Conservation (phyloP, 768 basidiomycete genomes). For the Ephemerocybe angulata region DNA sequence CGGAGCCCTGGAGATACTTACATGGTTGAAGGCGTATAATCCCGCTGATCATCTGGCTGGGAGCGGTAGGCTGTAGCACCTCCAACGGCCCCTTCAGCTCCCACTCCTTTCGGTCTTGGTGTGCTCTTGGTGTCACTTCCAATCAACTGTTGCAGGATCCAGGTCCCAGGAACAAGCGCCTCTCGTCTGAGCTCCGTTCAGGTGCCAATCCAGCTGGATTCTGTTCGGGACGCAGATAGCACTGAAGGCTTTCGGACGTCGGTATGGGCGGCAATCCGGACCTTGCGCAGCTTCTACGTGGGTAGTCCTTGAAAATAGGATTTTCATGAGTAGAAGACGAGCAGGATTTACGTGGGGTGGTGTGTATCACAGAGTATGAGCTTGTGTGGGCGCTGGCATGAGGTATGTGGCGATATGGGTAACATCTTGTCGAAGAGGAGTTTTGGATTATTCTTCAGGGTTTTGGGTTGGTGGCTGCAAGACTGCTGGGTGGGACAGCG, state of each 20-base stretch:
- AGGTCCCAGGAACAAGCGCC: no score
- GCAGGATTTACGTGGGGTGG: not conserved
- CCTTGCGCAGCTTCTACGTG: not conserved
- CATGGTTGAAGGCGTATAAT: no score
- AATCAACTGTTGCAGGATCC: no score
- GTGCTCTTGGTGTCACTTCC: no score
- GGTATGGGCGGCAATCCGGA: not conserved
- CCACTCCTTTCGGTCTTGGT: no score
- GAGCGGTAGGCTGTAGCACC: no score
- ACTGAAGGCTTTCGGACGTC: not conserved
- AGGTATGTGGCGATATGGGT: not conserved
- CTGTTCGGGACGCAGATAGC: not conserved
- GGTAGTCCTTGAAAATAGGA: conserved; percentile 12
- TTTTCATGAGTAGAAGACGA: not conserved
- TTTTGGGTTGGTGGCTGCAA: not conserved
- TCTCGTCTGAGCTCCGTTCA: no score
- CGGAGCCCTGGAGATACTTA: no score
- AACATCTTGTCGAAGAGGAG: not conserved
- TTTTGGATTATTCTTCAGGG: not conserved
- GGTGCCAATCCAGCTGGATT: no score
- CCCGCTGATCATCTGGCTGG: no score
- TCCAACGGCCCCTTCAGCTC: no score
- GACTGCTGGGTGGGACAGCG: no score
- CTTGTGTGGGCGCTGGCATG: not conserved
- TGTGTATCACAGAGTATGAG: not conserved